A percentile compares a stretch with the other conserved stretches of the same genome.
Conservation (phyloP, 345 rosid genomes). For the Tarenaya hassleriana region DNA sequence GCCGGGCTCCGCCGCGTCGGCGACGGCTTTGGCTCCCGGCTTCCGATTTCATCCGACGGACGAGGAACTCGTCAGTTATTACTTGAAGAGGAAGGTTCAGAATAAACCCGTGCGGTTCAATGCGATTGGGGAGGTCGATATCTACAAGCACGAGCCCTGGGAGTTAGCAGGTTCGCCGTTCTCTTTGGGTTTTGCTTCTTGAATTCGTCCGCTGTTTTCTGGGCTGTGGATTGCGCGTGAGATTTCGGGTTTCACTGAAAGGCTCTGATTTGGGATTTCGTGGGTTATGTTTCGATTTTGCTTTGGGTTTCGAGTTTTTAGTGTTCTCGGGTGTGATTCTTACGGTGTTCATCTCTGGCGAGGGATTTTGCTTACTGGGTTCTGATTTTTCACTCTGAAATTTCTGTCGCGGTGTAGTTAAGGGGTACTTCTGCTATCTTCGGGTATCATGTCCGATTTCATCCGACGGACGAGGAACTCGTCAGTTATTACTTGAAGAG, state of each 20-base stretch:
- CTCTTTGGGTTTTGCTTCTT: not conserved
- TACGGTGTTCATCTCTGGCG: not conserved
- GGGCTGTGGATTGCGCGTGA: no score
- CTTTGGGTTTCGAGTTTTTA: constrained; percentile 3
- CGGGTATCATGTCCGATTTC: no score
- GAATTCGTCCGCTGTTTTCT: not conserved
- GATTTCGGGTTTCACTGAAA: not conserved
- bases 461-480: constrained; percentile 78
- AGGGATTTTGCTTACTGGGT: not conserved
- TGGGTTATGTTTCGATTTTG: not conserved
- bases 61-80: constrained; percentile 66
- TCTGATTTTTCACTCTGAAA: not conserved
- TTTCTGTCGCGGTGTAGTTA: no score
- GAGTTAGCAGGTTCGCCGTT: constrained; percentile 45
- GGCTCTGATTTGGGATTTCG: not conserved
- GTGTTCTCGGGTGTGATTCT: not conserved
- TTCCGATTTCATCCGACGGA: constrained; percentile 81
- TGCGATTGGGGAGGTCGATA: constrained; percentile 58
- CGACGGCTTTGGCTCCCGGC: constrained; percentile 65
- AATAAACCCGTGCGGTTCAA: constrained; percentile 48
- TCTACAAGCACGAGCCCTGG: constrained; percentile 72
- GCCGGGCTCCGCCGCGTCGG: not conserved
- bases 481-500: constrained; percentile 65
- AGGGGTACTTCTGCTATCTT: not conserved
- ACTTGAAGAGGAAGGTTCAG: constrained; percentile 63